phyloP scores from a whole-genome alignment of 768 basidiomycete species.

The Mycena haematopus region DNA sequence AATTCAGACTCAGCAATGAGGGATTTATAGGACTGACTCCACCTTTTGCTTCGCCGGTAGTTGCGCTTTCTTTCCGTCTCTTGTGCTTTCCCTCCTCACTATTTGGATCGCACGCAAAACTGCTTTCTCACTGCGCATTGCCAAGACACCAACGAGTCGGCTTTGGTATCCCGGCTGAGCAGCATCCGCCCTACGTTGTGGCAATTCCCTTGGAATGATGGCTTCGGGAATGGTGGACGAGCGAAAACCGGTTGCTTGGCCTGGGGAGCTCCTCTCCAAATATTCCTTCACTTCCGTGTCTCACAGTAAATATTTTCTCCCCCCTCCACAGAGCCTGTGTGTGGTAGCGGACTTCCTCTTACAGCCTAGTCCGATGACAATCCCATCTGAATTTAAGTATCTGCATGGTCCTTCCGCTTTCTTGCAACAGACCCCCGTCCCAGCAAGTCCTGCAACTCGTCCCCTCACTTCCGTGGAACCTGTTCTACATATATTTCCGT shows the following conservation, averaged over 20 bases:
- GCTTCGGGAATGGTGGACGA: background rate
- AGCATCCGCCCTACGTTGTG: background rate
- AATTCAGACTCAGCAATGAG: background rate
- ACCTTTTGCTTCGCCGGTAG: background rate
- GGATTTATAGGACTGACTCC: constrained; percentile 2
- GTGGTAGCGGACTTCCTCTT: constrained; percentile 2
- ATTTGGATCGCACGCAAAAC: constrained; percentile 1
- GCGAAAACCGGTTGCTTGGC: background rate
- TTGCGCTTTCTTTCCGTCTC: background rate
- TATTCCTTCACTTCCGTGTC: background rate
- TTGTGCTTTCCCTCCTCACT: background rate
- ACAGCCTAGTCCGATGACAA: background rate
- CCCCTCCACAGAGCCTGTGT: too few species aligned
- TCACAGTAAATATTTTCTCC: background rate
- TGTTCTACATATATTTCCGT: too few species aligned
- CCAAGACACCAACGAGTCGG: background rate
- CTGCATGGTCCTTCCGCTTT: constrained; percentile 17
- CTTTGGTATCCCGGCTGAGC: background rate
- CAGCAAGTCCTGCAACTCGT: background rate
- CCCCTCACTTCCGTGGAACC: background rate
- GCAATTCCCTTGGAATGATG: background rate
- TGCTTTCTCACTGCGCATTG: constrained; percentile 16
- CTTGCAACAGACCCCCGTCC: constrained; percentile 5
- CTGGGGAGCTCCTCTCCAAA: background rate
- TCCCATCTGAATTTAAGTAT: background rate